These are phyloP conservation scores for Boletus tomentosulus DNA, from an alignment of 768 basidiomycete species.

Conservation along the genomic window DNA sequence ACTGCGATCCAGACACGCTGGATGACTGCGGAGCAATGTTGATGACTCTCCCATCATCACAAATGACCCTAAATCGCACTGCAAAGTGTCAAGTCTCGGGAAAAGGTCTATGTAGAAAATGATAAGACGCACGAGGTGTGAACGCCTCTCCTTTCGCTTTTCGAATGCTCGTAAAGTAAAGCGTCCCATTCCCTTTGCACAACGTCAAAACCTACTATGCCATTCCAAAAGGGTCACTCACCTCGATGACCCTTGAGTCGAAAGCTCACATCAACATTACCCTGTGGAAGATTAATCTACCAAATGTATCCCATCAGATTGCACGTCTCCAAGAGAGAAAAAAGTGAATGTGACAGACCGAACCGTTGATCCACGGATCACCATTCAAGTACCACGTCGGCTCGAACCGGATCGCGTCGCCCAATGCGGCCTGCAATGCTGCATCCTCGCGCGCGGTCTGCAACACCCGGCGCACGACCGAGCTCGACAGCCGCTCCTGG, in stretches of 20 bases:
- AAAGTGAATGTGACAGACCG: conserved; percentile 42
- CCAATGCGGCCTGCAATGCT: conserved; percentile 50
- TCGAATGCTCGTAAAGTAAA: conserved; percentile 82
- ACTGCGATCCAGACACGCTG: background rate
- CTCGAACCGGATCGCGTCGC: conserved; percentile 47
- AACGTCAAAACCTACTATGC: background rate
- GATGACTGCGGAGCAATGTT: conserved; percentile 21
- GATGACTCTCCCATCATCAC: conserved; percentile 53
- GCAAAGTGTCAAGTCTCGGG: background rate
- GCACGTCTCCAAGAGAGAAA: background rate
- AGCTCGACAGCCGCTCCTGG: conserved; percentile 73
- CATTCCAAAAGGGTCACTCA: conserved; percentile 21
- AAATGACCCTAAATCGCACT: conserved; percentile 69
- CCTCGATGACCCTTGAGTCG: conserved; percentile 70
- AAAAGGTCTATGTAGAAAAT: background rate
- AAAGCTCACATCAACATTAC: conserved; percentile 75
- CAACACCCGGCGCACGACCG: conserved; percentile 65
- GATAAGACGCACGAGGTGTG: conserved; percentile 46
- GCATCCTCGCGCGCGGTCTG: conserved; percentile 52
- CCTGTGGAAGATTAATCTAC: conserved; percentile 70
- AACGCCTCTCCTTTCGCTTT: conserved; percentile 70
- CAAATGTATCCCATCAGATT: background rate
- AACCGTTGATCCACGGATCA: conserved; percentile 65
- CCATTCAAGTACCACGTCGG: conserved; percentile 60
- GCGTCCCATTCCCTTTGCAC: conserved; percentile 58